Percentiles rank a stretch among this genome's conserved stretches.
phyloP scores from a whole-genome alignment of 768 basidiomycete species.

The Chalciporus sphaerocephalus region DNA sequence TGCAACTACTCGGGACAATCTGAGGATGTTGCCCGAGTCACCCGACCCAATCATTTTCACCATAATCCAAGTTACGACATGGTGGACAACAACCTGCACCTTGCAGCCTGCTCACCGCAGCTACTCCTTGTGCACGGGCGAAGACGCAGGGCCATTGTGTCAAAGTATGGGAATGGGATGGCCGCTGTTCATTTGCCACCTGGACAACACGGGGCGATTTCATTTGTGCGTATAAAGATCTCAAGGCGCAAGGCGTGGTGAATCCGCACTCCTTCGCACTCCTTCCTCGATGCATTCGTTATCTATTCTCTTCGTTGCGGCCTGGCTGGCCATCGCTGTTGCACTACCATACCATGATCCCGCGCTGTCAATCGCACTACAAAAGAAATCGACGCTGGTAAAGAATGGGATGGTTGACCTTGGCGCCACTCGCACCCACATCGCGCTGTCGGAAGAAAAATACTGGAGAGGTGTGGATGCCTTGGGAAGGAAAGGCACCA shows the following conservation, averaged over 20 bases:
- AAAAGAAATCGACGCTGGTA: slow-evolving; percentile 10
- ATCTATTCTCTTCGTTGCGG: slow-evolving; percentile 5
- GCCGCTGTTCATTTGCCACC: background rate
- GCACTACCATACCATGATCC: slow-evolving; percentile 13
- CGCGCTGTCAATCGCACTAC: slow-evolving; percentile 15
- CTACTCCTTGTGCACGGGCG: background rate
- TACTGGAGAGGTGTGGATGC: slow-evolving; percentile 12
- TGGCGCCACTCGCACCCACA: slow-evolving; percentile 9
- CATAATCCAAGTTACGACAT: background rate
- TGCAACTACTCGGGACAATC: too few species aligned
- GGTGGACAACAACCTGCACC: background rate
- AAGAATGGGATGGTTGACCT: slow-evolving; percentile 18
- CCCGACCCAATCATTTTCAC: too few species aligned
- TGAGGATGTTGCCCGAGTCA: too few species aligned
- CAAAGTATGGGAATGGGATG: background rate
- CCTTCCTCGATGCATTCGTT: slow-evolving; percentile 10
- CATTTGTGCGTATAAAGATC: slow-evolving; percentile 6
- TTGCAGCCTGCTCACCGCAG: background rate
- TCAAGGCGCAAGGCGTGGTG: background rate
- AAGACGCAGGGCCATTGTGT: background rate
- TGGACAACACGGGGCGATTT: background rate
- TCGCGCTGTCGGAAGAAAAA: slow-evolving; percentile 17
- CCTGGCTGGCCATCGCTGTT: slow-evolving; percentile 13
- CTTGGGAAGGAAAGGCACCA: background rate
- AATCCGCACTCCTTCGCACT: background rate